Percentiles rank a stretch among this genome's conserved stretches.
phyloP scores from a whole-genome alignment of 192 early-diverging fungal species.

The Coemansia sp. region DNA sequence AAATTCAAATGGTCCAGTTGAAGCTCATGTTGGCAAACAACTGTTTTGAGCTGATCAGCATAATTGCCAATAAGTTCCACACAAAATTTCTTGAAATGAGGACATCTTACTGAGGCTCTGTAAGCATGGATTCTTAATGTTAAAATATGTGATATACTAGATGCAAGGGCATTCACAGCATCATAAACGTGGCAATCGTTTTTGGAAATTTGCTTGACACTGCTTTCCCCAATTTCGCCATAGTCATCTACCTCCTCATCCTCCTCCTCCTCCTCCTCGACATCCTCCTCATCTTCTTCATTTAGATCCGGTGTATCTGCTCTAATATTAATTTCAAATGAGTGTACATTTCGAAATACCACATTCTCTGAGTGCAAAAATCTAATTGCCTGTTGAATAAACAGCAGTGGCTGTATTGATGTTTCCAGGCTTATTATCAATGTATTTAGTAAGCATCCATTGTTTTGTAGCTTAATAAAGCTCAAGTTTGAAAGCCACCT shows the following conservation, averaged over 20 bases:
- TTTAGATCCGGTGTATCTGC: not conserved
- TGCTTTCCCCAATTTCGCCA: not conserved
- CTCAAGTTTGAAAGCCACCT: not conserved
- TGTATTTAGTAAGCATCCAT: not conserved
- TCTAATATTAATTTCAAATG: not conserved
- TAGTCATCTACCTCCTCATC: not conserved
- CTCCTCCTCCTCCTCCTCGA: not conserved
- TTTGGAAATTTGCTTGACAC: not conserved
- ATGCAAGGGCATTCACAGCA: not conserved
- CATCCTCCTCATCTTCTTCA: not conserved
- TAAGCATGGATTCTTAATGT: not conserved
- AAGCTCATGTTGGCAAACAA: not conserved
- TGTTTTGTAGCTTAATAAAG: not conserved
- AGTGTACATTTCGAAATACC: not conserved
- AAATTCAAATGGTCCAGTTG: not conserved
- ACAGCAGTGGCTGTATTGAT: not conserved
- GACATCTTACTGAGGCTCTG: not conserved
- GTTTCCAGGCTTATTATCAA: not conserved
- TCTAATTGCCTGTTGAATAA: not conserved
- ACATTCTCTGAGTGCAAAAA: not conserved
- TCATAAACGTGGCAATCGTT: too few relatives aligned
- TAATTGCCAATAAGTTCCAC: not conserved
- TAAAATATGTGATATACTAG: not conserved
- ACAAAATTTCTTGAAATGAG: not conserved
- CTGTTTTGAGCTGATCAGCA: not conserved